Base-by-base conservation (phyloP, 139 green algal species). In the Picocystis salinarum region DNA sequence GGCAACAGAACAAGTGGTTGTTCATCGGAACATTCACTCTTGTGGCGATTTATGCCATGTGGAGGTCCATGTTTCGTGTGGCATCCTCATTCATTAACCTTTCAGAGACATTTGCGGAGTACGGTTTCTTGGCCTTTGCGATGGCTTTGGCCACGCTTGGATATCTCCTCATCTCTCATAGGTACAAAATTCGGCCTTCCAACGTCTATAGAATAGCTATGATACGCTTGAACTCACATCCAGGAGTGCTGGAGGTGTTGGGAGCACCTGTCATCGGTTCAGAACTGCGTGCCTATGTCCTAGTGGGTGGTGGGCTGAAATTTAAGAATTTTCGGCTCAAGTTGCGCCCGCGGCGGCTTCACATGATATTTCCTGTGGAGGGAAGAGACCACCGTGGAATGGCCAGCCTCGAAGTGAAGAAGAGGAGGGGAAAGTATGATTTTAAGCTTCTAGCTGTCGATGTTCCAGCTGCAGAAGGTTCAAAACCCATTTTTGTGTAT, bases 401-500 rank as follows among this genome's bases (percentile, higher is more conserved):
- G 28, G 76, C 72, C 20, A 83, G 73, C 1, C 34, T 88, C 34
- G 76, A 88, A 46, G 76, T 64, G 33, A 85, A 85, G 52, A 76
- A 75, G 45, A 64, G 56, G 15, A 34, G 70, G 61, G 77, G 72
- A 18, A 73, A 57, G 45, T 88, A 80, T 58, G 30, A 26, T 11
- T 82, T 91, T 62, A 82, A 68, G 30, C 67, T 76, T 46, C 58
- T 85, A 40, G 77, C 74, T 11, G 59, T 82, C 13, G 74, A 83
- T 28, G 56, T 83, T 36, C 64, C 67, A 1, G 41, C 39, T 19
- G 20, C 46, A 12, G 11, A 18, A 33, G 56, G 58, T 3, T 23
- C 40, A 17, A 49, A 71, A 42, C 61, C 68, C 12, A 59, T 83
- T 6, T 83, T 64, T 40, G 13, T 83, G 33, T 50, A 70, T 26